Percentiles rank a stretch among this genome's conserved stretches.
Evolutionary conservation across 257 asterid species (phyloP).

Genomic region (Mentha longifolia): DNA sequence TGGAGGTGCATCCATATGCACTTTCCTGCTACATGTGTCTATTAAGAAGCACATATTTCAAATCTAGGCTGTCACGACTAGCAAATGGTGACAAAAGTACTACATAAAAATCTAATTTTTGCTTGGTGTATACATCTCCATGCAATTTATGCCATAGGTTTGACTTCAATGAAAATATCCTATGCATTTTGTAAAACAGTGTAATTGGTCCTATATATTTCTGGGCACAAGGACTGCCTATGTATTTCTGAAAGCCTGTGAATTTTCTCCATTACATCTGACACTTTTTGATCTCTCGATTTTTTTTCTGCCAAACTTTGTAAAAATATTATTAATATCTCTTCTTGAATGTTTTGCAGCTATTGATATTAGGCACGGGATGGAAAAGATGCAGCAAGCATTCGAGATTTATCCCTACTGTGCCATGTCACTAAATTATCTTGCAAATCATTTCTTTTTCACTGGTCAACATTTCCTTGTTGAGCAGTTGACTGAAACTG

Average conservation of each 20-base stretch:
- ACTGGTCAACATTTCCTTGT: slow-evolving; percentile 97
- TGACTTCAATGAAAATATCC: not conserved
- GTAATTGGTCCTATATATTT: not conserved
- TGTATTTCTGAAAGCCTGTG: not conserved
- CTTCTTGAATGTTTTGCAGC: slow-evolving; percentile 57
- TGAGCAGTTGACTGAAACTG: slow-evolving; percentile 97
- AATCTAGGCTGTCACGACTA: not conserved
- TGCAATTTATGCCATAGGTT: not conserved
- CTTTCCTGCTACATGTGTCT: slow-evolving; percentile 2
- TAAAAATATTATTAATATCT: slow-evolving; percentile 29
- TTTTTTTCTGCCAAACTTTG: slow-evolving; percentile 12
- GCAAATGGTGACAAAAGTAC: not conserved
- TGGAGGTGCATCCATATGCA: slow-evolving; percentile 15
- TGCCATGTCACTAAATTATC: slow-evolving; percentile 89
- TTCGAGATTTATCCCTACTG: slow-evolving; percentile 92
- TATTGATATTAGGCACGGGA: slow-evolving; percentile 67
- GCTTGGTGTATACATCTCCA: slow-evolving; percentile 1
- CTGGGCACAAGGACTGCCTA: not conserved
- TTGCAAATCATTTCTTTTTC: slow-evolving; percentile 98
- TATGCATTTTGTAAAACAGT: not conserved
- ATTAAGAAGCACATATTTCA: not conserved
- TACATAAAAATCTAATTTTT: not conserved
- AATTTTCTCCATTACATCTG: not conserved
- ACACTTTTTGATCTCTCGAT: slow-evolving; percentile 1
- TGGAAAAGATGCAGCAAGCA: slow-evolving; percentile 94